Base-by-base conservation (phyloP, 306 rosid genomes). In the cucumber (Cucumis sativus) region DNA sequence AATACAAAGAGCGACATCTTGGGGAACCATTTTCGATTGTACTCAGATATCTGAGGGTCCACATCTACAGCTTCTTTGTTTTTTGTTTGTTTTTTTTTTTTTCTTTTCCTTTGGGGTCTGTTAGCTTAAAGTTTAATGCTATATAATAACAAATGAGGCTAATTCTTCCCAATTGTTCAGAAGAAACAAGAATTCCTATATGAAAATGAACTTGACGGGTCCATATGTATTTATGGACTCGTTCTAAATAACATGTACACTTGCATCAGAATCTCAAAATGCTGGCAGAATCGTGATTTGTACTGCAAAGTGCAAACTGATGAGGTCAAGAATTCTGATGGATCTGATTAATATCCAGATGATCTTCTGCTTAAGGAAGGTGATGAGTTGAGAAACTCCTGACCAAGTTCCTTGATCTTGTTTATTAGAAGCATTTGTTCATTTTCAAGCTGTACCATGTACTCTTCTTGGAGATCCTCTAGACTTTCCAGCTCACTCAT, bases 401-500 rank as follows among this genome's bases (percentile, higher is more conserved):
- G 86, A 62, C 94, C 99, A 47, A 96, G 91, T 77, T 90, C 97
- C 87, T 83, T 89, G 73, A 92, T 82, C 84, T 92, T 96, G 90
- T 88, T 86, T 15, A 96, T 87, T 56, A 96, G 96, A 74, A 92
- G 93, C 87, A 77, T 81, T 76, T 92, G 99, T 81, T 92, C 99
- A 2, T 88, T 92, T 83, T 96, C 98, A 13, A 96, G 81, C 79
- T 91, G 97, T 25, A n/a, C 78, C 89, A 92, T 88, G 80, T 92
- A 92, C 18, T 84, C 93, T 83, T 87, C 96, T 62, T 88, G 99
- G 35, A 86, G 79, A 49, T 89, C 93, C 83, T 92, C 96, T 1
- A 91, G 80, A 47, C 89, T 84, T 86, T 91, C 92, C 47, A 96
- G 84, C 81, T 96, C 98, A 56, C 83, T 82, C 87, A 96, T 75